phyloP scores from a whole-genome alignment of 202 grass and related monocot species.

The Panicum hallii region DNA sequence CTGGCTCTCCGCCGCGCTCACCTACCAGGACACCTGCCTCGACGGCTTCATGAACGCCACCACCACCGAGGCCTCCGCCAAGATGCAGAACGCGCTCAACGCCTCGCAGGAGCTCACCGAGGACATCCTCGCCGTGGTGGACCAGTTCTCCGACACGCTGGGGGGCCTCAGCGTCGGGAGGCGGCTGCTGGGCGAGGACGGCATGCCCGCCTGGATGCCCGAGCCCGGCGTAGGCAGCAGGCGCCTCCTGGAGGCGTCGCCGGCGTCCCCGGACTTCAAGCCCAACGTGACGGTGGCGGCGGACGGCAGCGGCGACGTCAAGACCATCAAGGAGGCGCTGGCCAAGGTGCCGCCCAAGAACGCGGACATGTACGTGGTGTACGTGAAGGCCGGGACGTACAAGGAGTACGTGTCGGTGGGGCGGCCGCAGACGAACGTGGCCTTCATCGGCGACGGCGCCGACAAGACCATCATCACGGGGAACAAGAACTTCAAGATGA shows the following conservation, averaged over 20 bases:
- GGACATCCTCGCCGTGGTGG: slow-evolving; percentile 81
- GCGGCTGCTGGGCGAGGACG: slow-evolving; percentile 45
- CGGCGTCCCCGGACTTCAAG: slow-evolving; percentile 16
- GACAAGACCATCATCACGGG: slow-evolving; percentile 79
- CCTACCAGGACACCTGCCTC: slow-evolving; percentile 91
- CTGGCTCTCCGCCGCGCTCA: slow-evolving; percentile 82
- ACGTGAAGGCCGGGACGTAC: slow-evolving; percentile 82
- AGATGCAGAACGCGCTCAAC: slow-evolving; percentile 76
- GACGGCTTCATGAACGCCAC: slow-evolving; percentile 80
- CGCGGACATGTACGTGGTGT: slow-evolving; percentile 48
- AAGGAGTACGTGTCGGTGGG: slow-evolving; percentile 68
- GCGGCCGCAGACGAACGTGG: slow-evolving; percentile 50
- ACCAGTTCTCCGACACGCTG: slow-evolving; percentile 52
- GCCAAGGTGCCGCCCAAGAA: slow-evolving; percentile 48
- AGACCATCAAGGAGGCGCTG: slow-evolving; percentile 76
- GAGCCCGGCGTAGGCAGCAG: neutral
- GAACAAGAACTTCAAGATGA: slow-evolving; percentile 76
- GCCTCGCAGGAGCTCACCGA: slow-evolving; percentile 74
- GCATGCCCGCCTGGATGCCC: slow-evolving; percentile 42
- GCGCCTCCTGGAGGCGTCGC: slow-evolving; percentile 27
- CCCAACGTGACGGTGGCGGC: slow-evolving; percentile 71
- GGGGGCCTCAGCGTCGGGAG: slow-evolving; percentile 49
- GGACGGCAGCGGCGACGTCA: slow-evolving; percentile 84
- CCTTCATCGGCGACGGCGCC: slow-evolving; percentile 67
- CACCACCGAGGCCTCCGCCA: slow-evolving; percentile 56